Conservation (phyloP, 306 rosid genomes). For the Fragaria nilgerrensis region DNA sequence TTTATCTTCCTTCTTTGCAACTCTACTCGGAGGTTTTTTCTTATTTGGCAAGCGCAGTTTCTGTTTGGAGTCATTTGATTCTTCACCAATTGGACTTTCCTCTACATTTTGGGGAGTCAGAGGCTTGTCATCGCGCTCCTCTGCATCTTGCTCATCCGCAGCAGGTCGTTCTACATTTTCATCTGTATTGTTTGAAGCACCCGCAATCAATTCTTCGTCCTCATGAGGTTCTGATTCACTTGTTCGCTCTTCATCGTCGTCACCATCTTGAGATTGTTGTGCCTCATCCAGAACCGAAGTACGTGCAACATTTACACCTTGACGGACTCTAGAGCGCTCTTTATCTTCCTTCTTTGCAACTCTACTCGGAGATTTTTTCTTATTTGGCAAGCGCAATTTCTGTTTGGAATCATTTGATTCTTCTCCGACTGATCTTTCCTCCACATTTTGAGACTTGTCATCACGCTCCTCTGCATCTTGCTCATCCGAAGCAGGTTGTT, state of each 20-base stretch:
- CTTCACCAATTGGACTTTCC: not conserved
- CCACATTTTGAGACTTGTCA: not conserved
- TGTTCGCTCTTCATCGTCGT: too few relatives aligned
- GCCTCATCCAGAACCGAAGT: accelerated
- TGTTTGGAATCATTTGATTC: not conserved
- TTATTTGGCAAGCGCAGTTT: not conserved
- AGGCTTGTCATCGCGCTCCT: not conserved
- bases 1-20: not conserved
- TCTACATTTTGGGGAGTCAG: not conserved
- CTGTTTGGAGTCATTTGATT: not conserved
- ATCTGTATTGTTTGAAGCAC: not conserved
- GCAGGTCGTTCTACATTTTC: not conserved
- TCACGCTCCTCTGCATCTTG: not conserved
- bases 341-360: not conserved
- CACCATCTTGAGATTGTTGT: not conserved
- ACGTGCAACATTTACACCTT: not conserved
- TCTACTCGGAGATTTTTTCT: not conserved
- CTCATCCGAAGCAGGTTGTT: not conserved
- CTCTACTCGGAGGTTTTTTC: not conserved
- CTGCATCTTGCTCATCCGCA: not conserved
- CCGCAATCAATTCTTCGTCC: not conserved
- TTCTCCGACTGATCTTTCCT: not conserved
- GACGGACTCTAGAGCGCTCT: too few relatives aligned
- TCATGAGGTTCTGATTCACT: too few relatives aligned
- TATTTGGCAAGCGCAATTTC: not conserved